Percentiles rank a stretch among this genome's conserved stretches.
Conservation (phyloP, 352 stramenopile species). For the Blastocystis sp. region DNA sequence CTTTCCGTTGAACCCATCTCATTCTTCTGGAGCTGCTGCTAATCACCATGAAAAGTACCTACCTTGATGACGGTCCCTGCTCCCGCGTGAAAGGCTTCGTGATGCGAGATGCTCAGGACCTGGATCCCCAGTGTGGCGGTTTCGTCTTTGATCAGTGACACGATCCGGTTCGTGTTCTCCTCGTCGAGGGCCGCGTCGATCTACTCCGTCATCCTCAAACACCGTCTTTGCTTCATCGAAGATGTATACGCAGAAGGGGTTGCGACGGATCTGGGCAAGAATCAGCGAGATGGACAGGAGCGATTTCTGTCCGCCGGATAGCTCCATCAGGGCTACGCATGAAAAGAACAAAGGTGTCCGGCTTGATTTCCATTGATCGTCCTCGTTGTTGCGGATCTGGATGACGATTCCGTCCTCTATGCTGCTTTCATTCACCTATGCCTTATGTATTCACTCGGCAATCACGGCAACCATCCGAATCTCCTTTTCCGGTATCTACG, state of each 20-base stretch:
- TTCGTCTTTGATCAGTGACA: constrained; percentile 31
- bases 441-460: not conserved
- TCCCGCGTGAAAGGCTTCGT: not conserved
- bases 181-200: constrained; percentile 43
- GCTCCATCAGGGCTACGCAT: constrained; percentile 9
- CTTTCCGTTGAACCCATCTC: not conserved
- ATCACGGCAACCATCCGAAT: constrained; percentile 31
- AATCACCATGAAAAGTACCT: not conserved
- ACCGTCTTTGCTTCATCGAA: constrained; percentile 40
- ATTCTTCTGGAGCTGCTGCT: not conserved
- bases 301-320: constrained; percentile 45
- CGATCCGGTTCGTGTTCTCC: constrained; percentile 26
- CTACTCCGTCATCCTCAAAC: not conserved
- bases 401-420: constrained; percentile 3
- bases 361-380: constrained; percentile 35
- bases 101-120: constrained; percentile 41
- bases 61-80: not conserved
- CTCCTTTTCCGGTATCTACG: constrained; percentile 48
- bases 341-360: not conserved
- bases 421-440: not conserved
- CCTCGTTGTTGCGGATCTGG: not conserved
- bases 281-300: constrained; percentile 11
- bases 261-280: not conserved
- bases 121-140: not conserved
- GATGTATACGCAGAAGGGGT: constrained; percentile 31